phyloP scores from a whole-genome alignment of 2,329 filamentous ascomycete genomes.

The Diaporthe citrichinensis region DNA sequence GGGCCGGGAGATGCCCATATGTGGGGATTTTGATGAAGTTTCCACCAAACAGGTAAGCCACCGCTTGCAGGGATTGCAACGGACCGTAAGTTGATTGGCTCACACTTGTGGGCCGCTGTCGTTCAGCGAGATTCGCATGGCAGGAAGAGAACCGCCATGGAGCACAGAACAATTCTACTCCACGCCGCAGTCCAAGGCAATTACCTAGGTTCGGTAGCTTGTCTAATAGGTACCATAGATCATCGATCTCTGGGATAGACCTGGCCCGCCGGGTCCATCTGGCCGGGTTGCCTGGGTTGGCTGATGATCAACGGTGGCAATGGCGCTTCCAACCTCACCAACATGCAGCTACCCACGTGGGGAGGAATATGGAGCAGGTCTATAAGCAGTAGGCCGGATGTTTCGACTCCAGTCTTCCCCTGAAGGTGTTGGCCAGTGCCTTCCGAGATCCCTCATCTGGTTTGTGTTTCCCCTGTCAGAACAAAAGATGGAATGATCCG shows the following conservation, averaged over 20 bases:
- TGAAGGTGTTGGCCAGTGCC: conserved; percentile 11
- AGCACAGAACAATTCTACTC: neutral
- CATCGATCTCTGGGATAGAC: conserved; percentile 9
- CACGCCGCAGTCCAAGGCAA: conserved; percentile 4
- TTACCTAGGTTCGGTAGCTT: neutral
- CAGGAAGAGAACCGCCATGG: neutral
- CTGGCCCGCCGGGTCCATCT: neutral
- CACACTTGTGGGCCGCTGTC: neutral
- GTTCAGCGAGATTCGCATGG: conserved; percentile 9
- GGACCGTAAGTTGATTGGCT: neutral
- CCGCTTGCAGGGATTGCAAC: neutral
- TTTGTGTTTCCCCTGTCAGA: conserved; percentile 2
- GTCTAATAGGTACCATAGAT: neutral
- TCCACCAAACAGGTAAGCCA: neutral
- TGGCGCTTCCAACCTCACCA: neutral
- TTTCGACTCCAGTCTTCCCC: neutral
- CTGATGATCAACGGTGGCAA: neutral
- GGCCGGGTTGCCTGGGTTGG: neutral
- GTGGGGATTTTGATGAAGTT: neutral
- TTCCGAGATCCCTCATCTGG: neutral
- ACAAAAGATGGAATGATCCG: conserved; percentile 2
- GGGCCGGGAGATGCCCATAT: neutral
- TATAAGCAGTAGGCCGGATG: neutral
- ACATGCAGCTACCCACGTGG: neutral
- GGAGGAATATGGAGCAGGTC: neutral